These are phyloP conservation scores for Phytophthora pistaciae DNA, from an alignment of 352 stramenopile species.

Conservation along the genomic window DNA sequence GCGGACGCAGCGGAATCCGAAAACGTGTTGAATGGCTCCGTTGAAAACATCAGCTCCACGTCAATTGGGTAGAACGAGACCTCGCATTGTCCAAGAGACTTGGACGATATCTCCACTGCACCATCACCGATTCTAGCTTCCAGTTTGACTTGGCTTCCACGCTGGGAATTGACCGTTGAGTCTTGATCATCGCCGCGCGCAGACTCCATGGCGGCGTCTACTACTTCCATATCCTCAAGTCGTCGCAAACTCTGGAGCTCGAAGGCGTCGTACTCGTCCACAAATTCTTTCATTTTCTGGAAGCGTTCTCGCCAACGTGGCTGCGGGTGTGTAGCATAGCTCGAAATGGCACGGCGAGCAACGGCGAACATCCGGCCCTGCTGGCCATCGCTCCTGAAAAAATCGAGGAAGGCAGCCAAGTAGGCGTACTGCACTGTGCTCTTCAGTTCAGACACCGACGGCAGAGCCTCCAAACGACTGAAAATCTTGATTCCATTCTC, in stretches of 20 bases:
- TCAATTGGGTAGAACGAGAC: slow-evolving; percentile 72
- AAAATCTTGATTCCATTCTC: slow-evolving; percentile 48
- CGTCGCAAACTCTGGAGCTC: slow-evolving; percentile 21
- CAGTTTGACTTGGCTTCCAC: slow-evolving; percentile 29
- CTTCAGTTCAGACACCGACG: slow-evolving; percentile 12
- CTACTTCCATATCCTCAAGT: slow-evolving; percentile 25
- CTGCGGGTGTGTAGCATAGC: slow-evolving; percentile 49
- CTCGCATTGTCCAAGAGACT: slow-evolving; percentile 44
- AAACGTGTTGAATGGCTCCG: slow-evolving; percentile 63
- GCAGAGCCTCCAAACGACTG: slow-evolving; percentile 23
- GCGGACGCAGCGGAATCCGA: slow-evolving; percentile 40
- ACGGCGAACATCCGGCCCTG: slow-evolving; percentile 28
- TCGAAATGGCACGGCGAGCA: slow-evolving; percentile 46
- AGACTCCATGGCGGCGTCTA: slow-evolving; percentile 11
- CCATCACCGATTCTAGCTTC: slow-evolving; percentile 42
- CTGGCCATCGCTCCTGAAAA: slow-evolving; percentile 39
- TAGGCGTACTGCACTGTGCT: slow-evolving; percentile 64
- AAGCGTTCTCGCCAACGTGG: slow-evolving; percentile 63
- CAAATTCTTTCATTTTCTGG: slow-evolving; percentile 40
- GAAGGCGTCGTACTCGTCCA: slow-evolving; percentile 60
- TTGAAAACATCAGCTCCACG: slow-evolving; percentile 78
- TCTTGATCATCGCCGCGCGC: not conserved
- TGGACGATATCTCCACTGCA: slow-evolving; percentile 38
- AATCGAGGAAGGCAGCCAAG: slow-evolving; percentile 68
- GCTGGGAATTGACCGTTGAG: not conserved